These are phyloP conservation scores for Scheffersomyces segobiensis DNA, from an alignment of 1,139 yeast species.

Conservation along the genomic window DNA sequence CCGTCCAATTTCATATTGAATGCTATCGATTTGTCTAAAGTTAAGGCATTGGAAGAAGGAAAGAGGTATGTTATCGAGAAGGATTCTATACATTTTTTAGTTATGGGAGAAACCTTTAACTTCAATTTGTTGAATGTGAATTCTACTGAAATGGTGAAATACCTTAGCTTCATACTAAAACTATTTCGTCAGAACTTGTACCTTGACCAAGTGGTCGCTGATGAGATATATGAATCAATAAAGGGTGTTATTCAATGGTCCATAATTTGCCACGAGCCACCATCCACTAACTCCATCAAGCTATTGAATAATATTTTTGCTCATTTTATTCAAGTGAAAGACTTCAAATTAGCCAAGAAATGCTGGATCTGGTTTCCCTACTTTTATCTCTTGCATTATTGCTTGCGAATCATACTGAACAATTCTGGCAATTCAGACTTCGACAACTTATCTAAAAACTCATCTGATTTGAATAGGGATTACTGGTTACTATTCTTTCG, in stretches of 20 bases:
- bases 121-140: constrained; percentile 29
- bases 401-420: constrained; percentile 9
- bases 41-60: constrained; percentile 25
- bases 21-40: constrained; percentile 19
- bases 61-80: constrained; percentile 16
- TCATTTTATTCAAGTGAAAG: constrained; percentile 5
- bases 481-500: neutral
- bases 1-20: constrained; percentile 16
- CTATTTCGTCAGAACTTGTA: neutral
- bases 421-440: neutral
- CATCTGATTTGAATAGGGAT: neutral
- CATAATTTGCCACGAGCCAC: constrained; percentile 30
- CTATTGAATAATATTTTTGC: constrained; percentile 14
- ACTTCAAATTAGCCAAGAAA: constrained; percentile 1
- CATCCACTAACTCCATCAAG: constrained; percentile 15
- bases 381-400: constrained; percentile 22
- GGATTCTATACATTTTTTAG: constrained; percentile 19
- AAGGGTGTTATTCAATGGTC: constrained; percentile 32
- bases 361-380: constrained; percentile 19
- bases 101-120: constrained; percentile 21
- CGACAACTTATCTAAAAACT: neutral
- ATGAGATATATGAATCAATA: constrained; percentile 20
- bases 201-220: constrained; percentile 2
- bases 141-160: neutral
- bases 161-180: neutral